These are phyloP conservation scores for Capsicum baccatum DNA, from an alignment of 257 asterid species.

Conservation along the genomic window DNA sequence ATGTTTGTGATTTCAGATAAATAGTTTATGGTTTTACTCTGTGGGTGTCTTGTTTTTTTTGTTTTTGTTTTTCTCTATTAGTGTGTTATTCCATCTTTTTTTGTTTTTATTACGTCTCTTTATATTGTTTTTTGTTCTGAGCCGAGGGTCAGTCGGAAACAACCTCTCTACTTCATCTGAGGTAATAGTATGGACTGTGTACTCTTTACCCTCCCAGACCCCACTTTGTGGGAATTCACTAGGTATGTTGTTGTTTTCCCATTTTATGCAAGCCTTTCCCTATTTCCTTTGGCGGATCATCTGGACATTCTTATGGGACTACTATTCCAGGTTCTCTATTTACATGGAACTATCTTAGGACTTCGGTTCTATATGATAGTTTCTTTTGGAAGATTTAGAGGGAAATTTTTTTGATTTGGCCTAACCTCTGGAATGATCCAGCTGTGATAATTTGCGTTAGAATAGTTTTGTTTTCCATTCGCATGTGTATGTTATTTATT, in stretches of 20 bases:
- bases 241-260: not conserved
- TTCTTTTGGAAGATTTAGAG: not conserved
- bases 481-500: not conserved
- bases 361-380: not conserved
- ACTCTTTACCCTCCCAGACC: no score
- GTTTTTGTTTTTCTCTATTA: no score
- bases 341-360: slow-evolving; percentile 5
- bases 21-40: no score
- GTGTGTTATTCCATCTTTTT: no score
- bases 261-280: not conserved
- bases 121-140: no score
- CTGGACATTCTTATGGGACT: slow-evolving; percentile 20
- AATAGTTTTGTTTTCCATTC: not conserved
- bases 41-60: no score
- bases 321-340: not conserved
- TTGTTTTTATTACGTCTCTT: no score
- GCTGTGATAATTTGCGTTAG: not conserved
- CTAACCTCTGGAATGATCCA: not conserved
- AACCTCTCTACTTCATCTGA: no score
- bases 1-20: no score
- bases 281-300: slow-evolving; percentile 7
- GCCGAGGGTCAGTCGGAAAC: no score
- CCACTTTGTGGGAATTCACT: no score
- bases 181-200: no score
- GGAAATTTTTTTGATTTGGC: not conserved